Base-by-base conservation (phyloP, 176 grass and related monocot genomes). In the Ananas comosus region DNA sequence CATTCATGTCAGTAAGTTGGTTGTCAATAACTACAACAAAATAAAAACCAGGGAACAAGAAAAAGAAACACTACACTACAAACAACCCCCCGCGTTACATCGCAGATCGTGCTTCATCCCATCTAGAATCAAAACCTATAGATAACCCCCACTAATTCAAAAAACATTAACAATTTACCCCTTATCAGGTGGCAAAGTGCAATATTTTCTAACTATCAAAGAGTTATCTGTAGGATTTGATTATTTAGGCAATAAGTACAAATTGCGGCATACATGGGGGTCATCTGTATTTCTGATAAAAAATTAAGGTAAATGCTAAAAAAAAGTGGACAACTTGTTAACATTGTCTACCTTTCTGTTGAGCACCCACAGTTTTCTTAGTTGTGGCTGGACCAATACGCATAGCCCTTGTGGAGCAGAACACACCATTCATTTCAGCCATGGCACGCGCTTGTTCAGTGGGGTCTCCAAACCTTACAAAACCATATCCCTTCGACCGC, bases 341-440 rank as follows among this genome's bases (percentile, higher is more conserved):
- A 50, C 14, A 48, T 17, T 14, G 8, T 70, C 69, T 93, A 84
- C 94, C 65, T 86, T 68, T 73, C 24, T 85, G 85, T 64, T 89
- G 87, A 70, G 65, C 87, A 22, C 82, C 90, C 42, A 84, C 50
- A 59, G 76, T 83, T 72, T 85, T 99, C 14, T 89, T 99, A 70
- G 82, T 93, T 19, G 95, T 81, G 59, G 95, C 95, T 42, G 87
- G 85, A 74, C 95, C 95, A 65, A 91, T 86, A 49, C 95, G 79
- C 95, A 99, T 99, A 19, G 90, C 78, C 73, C 95, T 91, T 59
- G 87, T 88, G 13, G 89, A 93, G 63, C 87, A 87, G 47, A 81
- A 84, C 87, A 99, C 87, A 21, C 95, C 95, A 78, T 99, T 99
- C 95, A 99, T 99, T 78, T 99, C 94, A 52, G 87, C 82, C 94